A percentile compares a stretch with the other conserved stretches of the same genome.
phyloP scores from a whole-genome alignment of 2,329 filamentous ascomycete genomes.

The Apiospora sp. region DNA sequence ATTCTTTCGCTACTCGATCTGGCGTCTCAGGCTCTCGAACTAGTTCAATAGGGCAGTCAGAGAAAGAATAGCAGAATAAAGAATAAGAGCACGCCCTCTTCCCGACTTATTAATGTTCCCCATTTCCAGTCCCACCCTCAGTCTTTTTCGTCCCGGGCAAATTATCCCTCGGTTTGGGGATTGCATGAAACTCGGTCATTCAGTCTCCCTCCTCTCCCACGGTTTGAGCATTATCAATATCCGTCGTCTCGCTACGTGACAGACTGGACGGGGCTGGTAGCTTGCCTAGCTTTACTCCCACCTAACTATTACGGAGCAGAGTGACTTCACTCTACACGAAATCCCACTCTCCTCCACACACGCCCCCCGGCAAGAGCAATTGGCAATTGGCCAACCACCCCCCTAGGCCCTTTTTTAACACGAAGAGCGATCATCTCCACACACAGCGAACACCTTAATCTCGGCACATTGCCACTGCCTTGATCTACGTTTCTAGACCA shows the following conservation, averaged over 20 bases:
- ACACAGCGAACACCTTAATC: conserved; percentile 23
- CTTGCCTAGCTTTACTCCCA: neutral
- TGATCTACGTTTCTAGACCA: conserved; percentile 30
- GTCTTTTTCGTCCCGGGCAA: neutral
- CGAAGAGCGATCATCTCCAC: conserved; percentile 24
- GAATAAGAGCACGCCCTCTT: neutral
- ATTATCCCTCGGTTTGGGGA: neutral
- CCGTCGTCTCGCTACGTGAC: neutral
- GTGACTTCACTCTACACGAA: neutral
- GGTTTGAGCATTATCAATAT: neutral
- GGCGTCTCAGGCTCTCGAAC: conserved; percentile 19
- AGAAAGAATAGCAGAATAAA: neutral
- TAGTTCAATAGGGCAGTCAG: neutral
- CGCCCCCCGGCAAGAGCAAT: neutral
- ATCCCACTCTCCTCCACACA: conserved; percentile 14
- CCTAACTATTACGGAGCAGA: neutral
- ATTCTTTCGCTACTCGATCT: conserved; percentile 17
- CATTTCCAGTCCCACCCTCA: neutral
- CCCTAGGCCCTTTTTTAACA: conserved; percentile 6
- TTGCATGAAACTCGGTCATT: conserved; percentile 7
- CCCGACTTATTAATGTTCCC: neutral
- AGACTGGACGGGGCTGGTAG: neutral
- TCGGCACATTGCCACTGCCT: conserved; percentile 25
- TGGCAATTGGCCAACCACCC: neutral
- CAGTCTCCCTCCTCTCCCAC: neutral